Percentiles rank a stretch among this genome's conserved stretches.
Evolutionary conservation across 805 yeast species (phyloP).

Genomic region (Danielia oregonensis): DNA sequence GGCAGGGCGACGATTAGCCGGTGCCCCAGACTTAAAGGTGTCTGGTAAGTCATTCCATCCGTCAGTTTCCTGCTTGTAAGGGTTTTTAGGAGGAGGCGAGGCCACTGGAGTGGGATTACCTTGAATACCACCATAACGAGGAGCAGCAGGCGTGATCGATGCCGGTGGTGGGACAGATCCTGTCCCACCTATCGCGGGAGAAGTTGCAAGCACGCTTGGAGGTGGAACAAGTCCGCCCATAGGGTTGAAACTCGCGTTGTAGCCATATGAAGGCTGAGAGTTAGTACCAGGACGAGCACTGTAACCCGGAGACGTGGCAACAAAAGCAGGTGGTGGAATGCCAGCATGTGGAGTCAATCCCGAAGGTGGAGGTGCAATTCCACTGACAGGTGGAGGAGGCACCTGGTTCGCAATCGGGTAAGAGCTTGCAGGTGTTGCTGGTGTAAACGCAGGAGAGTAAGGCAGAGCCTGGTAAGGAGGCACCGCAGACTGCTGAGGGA

Average conservation of each 20-base stretch:
- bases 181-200: constrained; percentile 1
- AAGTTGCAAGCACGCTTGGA: not conserved
- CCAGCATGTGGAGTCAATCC: no score
- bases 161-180: constrained; percentile 8
- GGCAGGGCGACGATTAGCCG: constrained; percentile 35
- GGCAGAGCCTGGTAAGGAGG: no score
- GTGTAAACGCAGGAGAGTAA: not conserved
- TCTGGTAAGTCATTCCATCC: constrained; percentile 75
- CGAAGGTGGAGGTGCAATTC: constrained; percentile 14
- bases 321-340: no score
- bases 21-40: constrained; percentile 35
- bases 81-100: constrained; percentile 17
- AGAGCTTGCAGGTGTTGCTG: not conserved
- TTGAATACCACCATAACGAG: constrained; percentile 14
- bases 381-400: not conserved
- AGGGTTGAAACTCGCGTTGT: constrained; percentile 10
- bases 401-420: no score
- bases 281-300: constrained; percentile 14
- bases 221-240: constrained; percentile 1
- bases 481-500: no score
- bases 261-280: constrained; percentile 8
- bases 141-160: not conserved
- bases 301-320: no score
- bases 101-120: constrained; percentile 3
- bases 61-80: constrained; percentile 46